phyloP scores from a whole-genome alignment of 129 eudicot genomes.

The Sambucus nigra region DNA sequence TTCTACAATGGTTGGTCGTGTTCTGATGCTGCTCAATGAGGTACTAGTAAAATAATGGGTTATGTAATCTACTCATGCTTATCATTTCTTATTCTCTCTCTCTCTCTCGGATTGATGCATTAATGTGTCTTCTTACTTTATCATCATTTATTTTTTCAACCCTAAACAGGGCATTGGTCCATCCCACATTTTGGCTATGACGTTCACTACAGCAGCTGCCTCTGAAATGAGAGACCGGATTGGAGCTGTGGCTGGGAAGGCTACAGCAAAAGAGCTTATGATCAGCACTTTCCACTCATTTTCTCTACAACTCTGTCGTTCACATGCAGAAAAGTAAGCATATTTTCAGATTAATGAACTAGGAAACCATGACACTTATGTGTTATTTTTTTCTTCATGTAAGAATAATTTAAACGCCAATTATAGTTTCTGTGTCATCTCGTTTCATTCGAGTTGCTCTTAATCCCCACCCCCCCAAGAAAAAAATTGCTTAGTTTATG shows the following conservation, averaged over 20 bases:
- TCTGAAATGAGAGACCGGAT: constrained; percentile 96
- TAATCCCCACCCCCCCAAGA: no score
- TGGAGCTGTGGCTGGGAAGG: constrained; percentile 87
- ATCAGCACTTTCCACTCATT: constrained; percentile 98
- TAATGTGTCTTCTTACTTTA: neutral
- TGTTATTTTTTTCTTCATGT: neutral
- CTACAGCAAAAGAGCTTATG: constrained; percentile 62
- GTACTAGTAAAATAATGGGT: constrained; percentile 18
- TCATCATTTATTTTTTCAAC: neutral
- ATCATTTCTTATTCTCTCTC: neutral
- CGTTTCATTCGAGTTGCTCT: neutral
- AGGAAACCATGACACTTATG: neutral
- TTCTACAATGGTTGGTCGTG: constrained; percentile 98
- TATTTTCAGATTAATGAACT: neutral
- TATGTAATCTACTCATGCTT: neutral
- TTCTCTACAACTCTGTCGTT: constrained; percentile 88
- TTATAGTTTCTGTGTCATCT: neutral
- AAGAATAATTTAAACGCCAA: neutral
- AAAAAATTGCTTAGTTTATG: no score
- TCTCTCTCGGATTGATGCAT: constrained; percentile 1
- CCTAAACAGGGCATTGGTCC: constrained; percentile 61
- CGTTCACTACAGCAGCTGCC: constrained; percentile 97
- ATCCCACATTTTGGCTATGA: constrained; percentile 87
- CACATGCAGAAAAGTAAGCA: constrained; percentile 89
- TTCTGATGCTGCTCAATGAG: constrained; percentile 78